Base-by-base conservation (phyloP, 495 filamentous ascomycete genomes). In the Pyrenula aspistea region DNA sequence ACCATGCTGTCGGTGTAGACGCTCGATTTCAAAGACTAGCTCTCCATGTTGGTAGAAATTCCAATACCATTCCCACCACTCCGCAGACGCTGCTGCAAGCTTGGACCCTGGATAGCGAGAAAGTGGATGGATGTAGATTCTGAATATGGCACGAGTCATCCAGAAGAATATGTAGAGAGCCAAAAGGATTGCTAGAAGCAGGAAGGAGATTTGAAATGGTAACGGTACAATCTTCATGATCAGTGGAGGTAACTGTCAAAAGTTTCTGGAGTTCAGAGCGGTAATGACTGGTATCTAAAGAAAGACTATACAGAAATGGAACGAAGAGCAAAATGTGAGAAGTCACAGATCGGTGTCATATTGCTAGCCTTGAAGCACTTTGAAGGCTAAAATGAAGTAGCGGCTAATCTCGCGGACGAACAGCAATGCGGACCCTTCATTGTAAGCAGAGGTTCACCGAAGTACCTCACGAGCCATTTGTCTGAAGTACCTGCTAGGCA, bases 51-150 rank as follows among this genome's bases (percentile, higher is more conserved):
- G 60, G 19, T 75, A 55, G 20, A 71, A 60, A 57, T 82, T 71
- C 56, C 67, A 79, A 57, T 78, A 80, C 31, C 69, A 72, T 57
- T 84, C 77, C 55, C 80, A 80, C 56, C 60, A 70, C 22, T 42
- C 31, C 31, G 56, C 36, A 0, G 73, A 80, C 0, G 72, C 49
- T 0, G 80, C 83, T 0, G 82, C 79, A 0, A 83, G 57, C 31
- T 67, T 73, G 0, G 76, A 76, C 0, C 79, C 78, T 2, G 76
- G 75, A 49, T 76, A 71, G 23, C 59, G 60, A 8, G 71, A 59
- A 8, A 80, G 56, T 0, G 77, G 76, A 51, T 63, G 62, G 24
- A 77, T 57, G 51, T 62, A 77, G 11, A 78, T 60, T 22, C 73
- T 75, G 53, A 10, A 52, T 8, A 52, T 52, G 4, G 22, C 50